Conservation (phyloP, 192 early-diverging fungal genomes). For the Pilobolus umbonatus region DNA sequence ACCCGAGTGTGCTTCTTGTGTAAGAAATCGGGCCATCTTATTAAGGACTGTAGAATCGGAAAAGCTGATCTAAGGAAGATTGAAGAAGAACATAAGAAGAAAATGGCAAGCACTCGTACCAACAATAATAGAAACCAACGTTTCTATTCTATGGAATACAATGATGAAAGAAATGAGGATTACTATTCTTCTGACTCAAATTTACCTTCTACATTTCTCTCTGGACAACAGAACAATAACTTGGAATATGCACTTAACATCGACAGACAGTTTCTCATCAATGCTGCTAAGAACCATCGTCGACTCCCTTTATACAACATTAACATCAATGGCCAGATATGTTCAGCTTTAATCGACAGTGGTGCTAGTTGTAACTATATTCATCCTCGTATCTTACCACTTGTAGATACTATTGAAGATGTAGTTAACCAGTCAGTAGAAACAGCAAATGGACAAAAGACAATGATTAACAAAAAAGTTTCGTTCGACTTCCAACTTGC, state of each 20-base stretch:
- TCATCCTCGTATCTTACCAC: background rate
- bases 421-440: background rate
- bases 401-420: background rate
- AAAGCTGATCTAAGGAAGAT: background rate
- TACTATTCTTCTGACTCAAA: background rate
- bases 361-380: conserved; percentile 3
- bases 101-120: background rate
- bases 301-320: background rate
- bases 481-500: background rate
- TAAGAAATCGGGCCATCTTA: background rate
- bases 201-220: background rate
- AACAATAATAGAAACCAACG: background rate
- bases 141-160: background rate
- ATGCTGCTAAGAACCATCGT: background rate
- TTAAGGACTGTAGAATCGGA: background rate
- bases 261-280: background rate
- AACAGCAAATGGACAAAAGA: conserved; percentile 1
- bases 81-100: no score
- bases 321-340: background rate
- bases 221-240: background rate
- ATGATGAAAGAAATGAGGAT: background rate
- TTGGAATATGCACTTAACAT: background rate
- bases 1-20: background rate
- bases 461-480: background rate
- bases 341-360: background rate